Evolutionary conservation across 2,329 filamentous ascomycete genomes (phyloP), one percentile per base, ranked within the genome.

Genomic region (Fusarium equiseti): DNA sequence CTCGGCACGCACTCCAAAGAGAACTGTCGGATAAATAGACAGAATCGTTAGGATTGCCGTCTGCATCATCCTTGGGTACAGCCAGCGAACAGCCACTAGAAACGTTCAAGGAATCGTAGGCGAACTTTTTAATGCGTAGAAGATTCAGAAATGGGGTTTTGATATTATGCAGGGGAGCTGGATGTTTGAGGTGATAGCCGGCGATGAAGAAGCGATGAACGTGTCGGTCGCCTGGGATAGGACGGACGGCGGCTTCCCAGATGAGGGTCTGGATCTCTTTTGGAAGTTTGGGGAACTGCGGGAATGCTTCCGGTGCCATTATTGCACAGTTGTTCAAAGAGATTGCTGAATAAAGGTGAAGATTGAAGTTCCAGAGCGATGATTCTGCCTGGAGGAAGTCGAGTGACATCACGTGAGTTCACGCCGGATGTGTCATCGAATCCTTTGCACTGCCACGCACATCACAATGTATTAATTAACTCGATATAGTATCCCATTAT

Each of bases 151-250:
- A 48, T 11, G 13, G 29, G 6, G 43, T 40, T 4, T 38, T 15
- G 15, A 45, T 51, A 2, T 10, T 16, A 22, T 26, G 29, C 3
- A 8, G 9, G 6, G 49, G 15, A 15, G 29, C 45, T 31, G 32
- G 32, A 2, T 9, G 18, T 15, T 35, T 56, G 1, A 53, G 20
- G 26, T 52, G 51, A n/a, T 56, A 52, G 20, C 55, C 52, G 9
- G 50, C 44, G 13, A 71, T 31, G 3, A 44, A 62, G 35, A 71
- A 71, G 42, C 59, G 48, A 29, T 72, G 68, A 5, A 71, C 60
- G n/a, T 71, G 60, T 3, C 64, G 42, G 8, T 27, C 24, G 4
- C 62, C 67, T 0, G 40, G 46, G 0, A 55, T 13, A 0, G 68
- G 63, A 10, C 68, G 64, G 10, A 69, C 44, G 4, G 57, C 69